Conservation (phyloP, 768 basidiomycete species). For the Russula virescens region DNA sequence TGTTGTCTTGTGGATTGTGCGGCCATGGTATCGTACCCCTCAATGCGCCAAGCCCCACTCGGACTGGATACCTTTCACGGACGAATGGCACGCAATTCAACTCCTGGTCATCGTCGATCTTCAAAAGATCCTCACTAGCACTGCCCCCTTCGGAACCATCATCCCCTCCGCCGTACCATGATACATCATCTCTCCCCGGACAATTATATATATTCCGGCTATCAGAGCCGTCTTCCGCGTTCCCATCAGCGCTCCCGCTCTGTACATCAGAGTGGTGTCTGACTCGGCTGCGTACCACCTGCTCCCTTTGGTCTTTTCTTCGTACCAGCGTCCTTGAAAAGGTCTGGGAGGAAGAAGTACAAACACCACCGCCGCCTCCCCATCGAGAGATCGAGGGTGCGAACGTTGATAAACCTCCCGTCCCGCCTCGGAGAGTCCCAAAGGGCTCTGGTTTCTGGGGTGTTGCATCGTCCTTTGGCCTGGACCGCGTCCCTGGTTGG, state of each 20-base stretch:
- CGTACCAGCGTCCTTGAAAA: slow-evolving; percentile 76
- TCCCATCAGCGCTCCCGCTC: slow-evolving; percentile 44
- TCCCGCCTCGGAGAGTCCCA: slow-evolving; percentile 52
- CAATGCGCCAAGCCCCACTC: slow-evolving; percentile 30
- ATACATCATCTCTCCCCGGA: slow-evolving; percentile 27
- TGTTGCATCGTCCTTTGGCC: slow-evolving; percentile 56
- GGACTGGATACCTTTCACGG: slow-evolving; percentile 29
- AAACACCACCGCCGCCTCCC: slow-evolving; percentile 32
- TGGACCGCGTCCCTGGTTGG: slow-evolving; percentile 45
- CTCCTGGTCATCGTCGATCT: slow-evolving; percentile 52
- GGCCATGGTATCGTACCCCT: slow-evolving; percentile 51
- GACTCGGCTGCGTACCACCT: slow-evolving; percentile 74
- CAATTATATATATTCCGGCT: slow-evolving; percentile 69
- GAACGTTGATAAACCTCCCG: slow-evolving; percentile 44
- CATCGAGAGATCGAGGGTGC: slow-evolving; percentile 16
- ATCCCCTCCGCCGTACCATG: slow-evolving; percentile 31
- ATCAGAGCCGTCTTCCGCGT: slow-evolving; percentile 30
- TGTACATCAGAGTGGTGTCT: slow-evolving; percentile 87
- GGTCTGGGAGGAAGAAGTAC: slow-evolving; percentile 80
- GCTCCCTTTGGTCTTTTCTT: slow-evolving; percentile 86
- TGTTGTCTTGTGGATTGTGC: slow-evolving; percentile 75
- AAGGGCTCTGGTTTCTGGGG: slow-evolving; percentile 50
- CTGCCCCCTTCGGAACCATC: slow-evolving; percentile 33
- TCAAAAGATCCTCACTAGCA: slow-evolving; percentile 44
- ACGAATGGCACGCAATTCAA: slow-evolving; percentile 31